A percentile compares a stretch with the other conserved stretches of the same genome.
These are phyloP conservation scores for Hemileia vastatrix DNA, from an alignment of 1,284 basidiomycete genomes.

Conservation along the genomic window DNA sequence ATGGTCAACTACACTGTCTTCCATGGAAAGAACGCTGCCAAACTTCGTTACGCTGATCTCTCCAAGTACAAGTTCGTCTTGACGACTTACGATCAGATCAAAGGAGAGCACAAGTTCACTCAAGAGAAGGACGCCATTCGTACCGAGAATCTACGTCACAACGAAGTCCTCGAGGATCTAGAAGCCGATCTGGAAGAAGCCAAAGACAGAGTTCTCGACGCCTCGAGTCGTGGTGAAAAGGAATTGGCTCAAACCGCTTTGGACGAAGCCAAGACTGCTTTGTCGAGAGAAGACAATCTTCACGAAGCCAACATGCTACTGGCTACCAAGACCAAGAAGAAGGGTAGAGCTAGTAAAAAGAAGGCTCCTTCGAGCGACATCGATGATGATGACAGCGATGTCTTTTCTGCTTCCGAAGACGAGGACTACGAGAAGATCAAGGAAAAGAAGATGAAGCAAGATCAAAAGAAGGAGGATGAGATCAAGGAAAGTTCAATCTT, in stretches of 20 bases:
- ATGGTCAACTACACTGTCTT: not conserved
- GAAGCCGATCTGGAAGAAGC: not conserved
- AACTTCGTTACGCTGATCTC: conserved; percentile 2
- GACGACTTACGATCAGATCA: conserved; percentile 24
- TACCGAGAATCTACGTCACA: not conserved
- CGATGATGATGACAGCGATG: not conserved
- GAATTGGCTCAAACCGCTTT: not conserved
- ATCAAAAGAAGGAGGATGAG: conserved; percentile 4
- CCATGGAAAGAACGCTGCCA: conserved; percentile 6
- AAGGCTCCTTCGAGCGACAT: not conserved
- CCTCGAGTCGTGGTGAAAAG: not conserved
- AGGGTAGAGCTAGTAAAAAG: conserved; percentile 7
- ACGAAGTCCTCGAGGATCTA: not conserved
- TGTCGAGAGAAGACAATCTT: not conserved
- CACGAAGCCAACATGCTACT: not conserved
- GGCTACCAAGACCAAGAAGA: not conserved
- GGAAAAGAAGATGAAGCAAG: not conserved
- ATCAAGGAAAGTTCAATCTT: not conserved
- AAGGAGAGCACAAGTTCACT: not conserved
- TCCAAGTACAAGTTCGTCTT: conserved; percentile 23
- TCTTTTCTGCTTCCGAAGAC: not conserved
- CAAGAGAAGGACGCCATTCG: not conserved
- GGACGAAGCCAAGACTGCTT: not conserved
- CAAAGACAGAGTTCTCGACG: not conserved
- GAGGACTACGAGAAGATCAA: conserved; percentile 9